phyloP scores from a whole-genome alignment of 148 eudicot genomes.

The Rhododendron williamsianum region DNA sequence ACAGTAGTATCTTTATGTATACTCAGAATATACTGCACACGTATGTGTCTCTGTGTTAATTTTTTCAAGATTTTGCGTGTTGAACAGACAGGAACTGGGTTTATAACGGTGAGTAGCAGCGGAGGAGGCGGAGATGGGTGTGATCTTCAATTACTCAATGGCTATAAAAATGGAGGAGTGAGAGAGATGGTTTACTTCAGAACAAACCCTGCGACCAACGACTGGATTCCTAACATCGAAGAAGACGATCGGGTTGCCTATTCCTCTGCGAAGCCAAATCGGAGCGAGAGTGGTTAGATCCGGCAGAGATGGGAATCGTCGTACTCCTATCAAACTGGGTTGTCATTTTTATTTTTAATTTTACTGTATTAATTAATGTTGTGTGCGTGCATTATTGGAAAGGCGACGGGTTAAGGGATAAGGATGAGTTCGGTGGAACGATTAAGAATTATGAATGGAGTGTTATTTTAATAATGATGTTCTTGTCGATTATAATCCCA shows the following conservation, averaged over 20 bases:
- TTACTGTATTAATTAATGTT: not conserved
- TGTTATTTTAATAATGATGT: not conserved
- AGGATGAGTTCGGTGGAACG: not conserved
- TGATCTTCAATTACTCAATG: slow-evolving; percentile 16
- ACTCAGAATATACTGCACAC: not conserved
- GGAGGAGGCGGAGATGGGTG: slow-evolving; percentile 22
- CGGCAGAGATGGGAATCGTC: not conserved
- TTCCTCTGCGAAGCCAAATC: slow-evolving; percentile 42
- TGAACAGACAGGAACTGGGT: slow-evolving; percentile 64
- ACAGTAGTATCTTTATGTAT: not conserved
- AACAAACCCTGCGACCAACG: slow-evolving; percentile 69
- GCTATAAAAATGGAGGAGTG: slow-evolving; percentile 15
- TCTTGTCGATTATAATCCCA: not conserved
- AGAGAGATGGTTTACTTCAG: slow-evolving; percentile 16
- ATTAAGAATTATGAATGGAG: not conserved
- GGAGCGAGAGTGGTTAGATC: slow-evolving; percentile 45
- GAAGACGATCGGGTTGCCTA: slow-evolving; percentile 28
- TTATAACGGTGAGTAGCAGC: slow-evolving; percentile 32
- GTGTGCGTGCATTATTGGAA: not conserved
- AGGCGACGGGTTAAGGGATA: not conserved
- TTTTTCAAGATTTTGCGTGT: not conserved
- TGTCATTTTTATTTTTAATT: not conserved
- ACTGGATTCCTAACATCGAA: slow-evolving; percentile 50
- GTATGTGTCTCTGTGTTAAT: not conserved
- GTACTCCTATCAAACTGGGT: not conserved